Base-by-base conservation (phyloP, 2,329 filamentous ascomycete genomes). In the Sphaerostilbella broomeana region DNA sequence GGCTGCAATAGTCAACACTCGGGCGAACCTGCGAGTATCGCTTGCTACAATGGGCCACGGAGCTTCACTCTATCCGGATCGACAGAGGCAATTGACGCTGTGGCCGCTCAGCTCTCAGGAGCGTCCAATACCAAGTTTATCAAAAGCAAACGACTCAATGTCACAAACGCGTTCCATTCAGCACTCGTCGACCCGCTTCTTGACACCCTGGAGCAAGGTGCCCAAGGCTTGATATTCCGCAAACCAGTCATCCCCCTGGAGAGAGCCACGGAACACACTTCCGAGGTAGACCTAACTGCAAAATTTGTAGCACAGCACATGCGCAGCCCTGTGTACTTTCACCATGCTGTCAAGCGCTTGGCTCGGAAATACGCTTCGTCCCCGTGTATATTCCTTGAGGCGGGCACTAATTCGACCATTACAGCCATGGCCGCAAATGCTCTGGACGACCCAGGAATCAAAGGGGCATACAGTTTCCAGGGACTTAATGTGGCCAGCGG, bases 91-190 rank as follows among this genome's bases (percentile, higher is more conserved):
- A 60, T 70, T 5, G 53, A 64, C 4, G 47, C 43, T 0, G 44
- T 60, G 0, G 49, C 30, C 1, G 40, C 37, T 12, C 16, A 27
- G 5, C 11, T 27, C 6, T 5, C 32, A 24, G 17, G 7, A 5
- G 8, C 16, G 6, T 15, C 18, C 9, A 19, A 4, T n/a, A n/a
- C n/a, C 28, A 35, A 21, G 11, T 16, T 36, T 5, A 44, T 61
- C 24, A 59, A 51, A 34, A 39, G 11, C 17, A 70, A 68, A 47
- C 47, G 49, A 4, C 59, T 74, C 0, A 56, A 63, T 10, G 64
- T 69, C 1, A 66, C 68, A 0, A 61, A 73, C 40, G 69, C 64
- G 0, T 73, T 70, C 47, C 70, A 73, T 46, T 72, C 62, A 0
- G 33, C 38, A 0, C 51, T 73, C 0, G 61, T 66, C 0, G 65